Evolutionary conservation across 768 basidiomycete species (phyloP), one percentile per base, ranked within the genome.

Genomic region (Lyophyllum decastes): DNA sequence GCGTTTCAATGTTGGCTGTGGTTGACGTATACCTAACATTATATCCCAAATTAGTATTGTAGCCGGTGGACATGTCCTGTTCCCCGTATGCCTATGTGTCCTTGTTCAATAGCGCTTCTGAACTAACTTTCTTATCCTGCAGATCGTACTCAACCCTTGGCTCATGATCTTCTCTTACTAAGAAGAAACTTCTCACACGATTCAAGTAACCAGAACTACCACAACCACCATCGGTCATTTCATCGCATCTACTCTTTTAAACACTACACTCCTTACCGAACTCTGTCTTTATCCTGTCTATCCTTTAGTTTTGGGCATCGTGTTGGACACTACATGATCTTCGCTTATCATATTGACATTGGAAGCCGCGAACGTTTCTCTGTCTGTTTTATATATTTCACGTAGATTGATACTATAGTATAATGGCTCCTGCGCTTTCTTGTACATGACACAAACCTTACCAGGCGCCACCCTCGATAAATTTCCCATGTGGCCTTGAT

Each of bases 91-190:
- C 78, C 48, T 7, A 14, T 17, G 7, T 11, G 2, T 47, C 4
- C n/a, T 9, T 48, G 22, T 46, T 27, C 12, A 44, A 6, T 4
- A 35, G 34, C n/a, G 34, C n/a, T 17, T 47, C 38, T 22, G 9
- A 47, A 47, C 57, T 48, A 26, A 26, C 16, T 22, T 33, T 38
- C 27, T 41, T 11, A 38, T 16, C 14, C 35, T 16, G 35, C 60
- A 89, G 81, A 88, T 95, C 54, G 85, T 93, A 19, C 81, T 95
- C 41, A 95, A 95, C 64, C 94, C 92, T 0, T 92, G 89, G 88
- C 74, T 94, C 53, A 91, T 92, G 88, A 89, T 92, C 45, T 94
- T 93, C 73, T 87, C 86, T 2, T 82, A 79, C 57, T 83, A 66
- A 76, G 41, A 66, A 76, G 41, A 51, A 17, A 52, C 26, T 40